Base-by-base conservation (phyloP, 768 basidiomycete genomes). In the Kwoniella shandongensis region DNA sequence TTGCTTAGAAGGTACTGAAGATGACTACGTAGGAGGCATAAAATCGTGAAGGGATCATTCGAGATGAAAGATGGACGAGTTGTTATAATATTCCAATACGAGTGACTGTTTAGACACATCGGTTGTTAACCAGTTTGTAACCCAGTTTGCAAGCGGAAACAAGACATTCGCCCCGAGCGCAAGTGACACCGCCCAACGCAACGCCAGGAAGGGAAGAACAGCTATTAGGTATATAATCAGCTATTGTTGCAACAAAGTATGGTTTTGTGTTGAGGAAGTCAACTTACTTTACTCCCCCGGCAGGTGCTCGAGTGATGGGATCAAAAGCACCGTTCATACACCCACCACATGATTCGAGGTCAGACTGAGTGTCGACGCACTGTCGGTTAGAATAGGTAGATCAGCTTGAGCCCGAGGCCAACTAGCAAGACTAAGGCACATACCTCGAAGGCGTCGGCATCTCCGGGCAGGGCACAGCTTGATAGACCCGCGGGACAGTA, bases 81-180 rank as follows among this genome's bases (percentile, higher is more conserved):
- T 5, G 48, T 8, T 38, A 26, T 38, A 36, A 50, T 50, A 36
- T n/a, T 50, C 18, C 30, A 29, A 27, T 27, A 27, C 44, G 32
- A 1, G 8, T 35, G 38, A 55, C 12, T 47, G 46, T 45, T 42
- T 42, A 42, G 17, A 57, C 41, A 38, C 55, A 57, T 12, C 41
- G 27, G 42, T 51, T 44, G 47, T 51, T 20, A 8, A 57, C 40
- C 12, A 57, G 36, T 12, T 26, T 41, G 41, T 57, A 44, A 17
- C 55, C 55, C 23, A 38, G 32, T 38, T 51, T 57, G 26, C 55
- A 57, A 6, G 55, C 55, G 25, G 49, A 57, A 1, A 57, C 42
- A 13, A 49, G 39, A 22, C 55, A 57, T 29, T 27, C 26, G 6
- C 55, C 55, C 25, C 47, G n/a, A 18, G 47, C 38, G 23, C 55